Conservation (phyloP, 176 grass and related monocot genomes). For the Aegilops speltoides region DNA sequence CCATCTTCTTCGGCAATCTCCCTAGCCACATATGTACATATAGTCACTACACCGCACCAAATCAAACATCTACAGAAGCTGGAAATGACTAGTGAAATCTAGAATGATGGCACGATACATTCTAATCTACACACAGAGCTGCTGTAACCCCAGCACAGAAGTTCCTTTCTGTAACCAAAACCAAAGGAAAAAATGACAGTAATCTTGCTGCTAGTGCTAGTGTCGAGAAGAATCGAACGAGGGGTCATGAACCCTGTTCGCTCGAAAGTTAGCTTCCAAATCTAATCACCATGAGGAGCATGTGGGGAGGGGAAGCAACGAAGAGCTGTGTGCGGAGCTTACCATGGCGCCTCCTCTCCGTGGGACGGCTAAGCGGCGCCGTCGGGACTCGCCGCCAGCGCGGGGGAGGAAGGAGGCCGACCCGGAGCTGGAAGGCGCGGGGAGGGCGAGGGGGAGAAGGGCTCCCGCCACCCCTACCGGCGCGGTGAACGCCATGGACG, state of each 20-base stretch:
- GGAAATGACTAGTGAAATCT: background rate
- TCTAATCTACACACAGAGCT: background rate
- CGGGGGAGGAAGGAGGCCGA: background rate
- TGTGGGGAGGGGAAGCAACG: background rate
- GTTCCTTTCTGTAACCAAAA: too few species aligned
- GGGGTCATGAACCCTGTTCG: too few species aligned
- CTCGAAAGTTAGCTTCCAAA: too few species aligned
- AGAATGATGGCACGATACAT: background rate
- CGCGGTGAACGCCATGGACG: slow-evolving; percentile 33
- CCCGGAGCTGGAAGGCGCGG: background rate
- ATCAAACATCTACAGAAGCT: background rate
- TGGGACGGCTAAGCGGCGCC: background rate
- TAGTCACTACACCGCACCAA: background rate
- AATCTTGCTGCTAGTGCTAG: too few species aligned
- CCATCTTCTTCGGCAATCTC: background rate
- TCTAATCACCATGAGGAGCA: background rate
- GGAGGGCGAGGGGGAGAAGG: background rate
- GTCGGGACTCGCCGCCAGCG: background rate
- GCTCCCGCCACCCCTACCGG: background rate
- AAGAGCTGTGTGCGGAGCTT: background rate
- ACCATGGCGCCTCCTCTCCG: slow-evolving; percentile 9
- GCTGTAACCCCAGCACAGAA: background rate
- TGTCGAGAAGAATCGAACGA: too few species aligned
- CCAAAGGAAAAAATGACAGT: too few species aligned
- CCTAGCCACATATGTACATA: background rate